A percentile compares a stretch with the other conserved stretches of the same genome.
These are phyloP conservation scores for Vitis hybrid DNA, from an alignment of 177 flowering plant genomes.

Conservation along the genomic window DNA sequence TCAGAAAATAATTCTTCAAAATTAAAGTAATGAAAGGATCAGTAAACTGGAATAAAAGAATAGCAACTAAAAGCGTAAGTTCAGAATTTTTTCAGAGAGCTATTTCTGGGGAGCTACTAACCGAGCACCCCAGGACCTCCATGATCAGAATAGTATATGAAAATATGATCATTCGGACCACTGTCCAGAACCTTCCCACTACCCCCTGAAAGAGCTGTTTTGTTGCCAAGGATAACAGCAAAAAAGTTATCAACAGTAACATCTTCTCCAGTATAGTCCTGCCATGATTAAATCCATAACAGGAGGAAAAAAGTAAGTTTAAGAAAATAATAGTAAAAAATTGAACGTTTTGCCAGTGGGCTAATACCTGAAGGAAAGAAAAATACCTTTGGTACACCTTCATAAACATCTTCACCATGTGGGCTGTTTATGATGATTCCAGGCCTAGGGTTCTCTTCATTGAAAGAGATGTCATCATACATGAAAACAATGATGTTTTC, in stretches of 20 bases:
- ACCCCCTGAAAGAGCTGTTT: conserved; percentile 77
- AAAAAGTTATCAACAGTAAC: conserved; percentile 75
- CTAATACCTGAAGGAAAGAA: conserved; percentile 6
- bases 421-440: conserved; percentile 88
- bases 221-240: conserved; percentile 83
- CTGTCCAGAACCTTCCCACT: conserved; percentile 90
- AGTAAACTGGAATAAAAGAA: no score
- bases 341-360: not conserved
- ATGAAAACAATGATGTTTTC: conserved; percentile 94
- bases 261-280: conserved; percentile 85
- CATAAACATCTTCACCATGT: conserved; percentile 74
- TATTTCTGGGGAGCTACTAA: conserved; percentile 37
- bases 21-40: no score
- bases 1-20: not conserved
- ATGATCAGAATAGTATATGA: conserved; percentile 83
- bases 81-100: not conserved
- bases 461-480: conserved; percentile 90
- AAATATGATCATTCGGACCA: conserved; percentile 88
- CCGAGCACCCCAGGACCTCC: conserved; percentile 97
- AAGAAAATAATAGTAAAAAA: not conserved
- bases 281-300: conserved; percentile 23
- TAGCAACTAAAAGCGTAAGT: not conserved
- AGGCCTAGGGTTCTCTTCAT: conserved; percentile 77
- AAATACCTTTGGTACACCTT: conserved; percentile 88
- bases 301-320: not conserved